Base-by-base conservation (phyloP, 2,329 filamentous ascomycete genomes). In the Aspergillus ochraceoroseus region DNA sequence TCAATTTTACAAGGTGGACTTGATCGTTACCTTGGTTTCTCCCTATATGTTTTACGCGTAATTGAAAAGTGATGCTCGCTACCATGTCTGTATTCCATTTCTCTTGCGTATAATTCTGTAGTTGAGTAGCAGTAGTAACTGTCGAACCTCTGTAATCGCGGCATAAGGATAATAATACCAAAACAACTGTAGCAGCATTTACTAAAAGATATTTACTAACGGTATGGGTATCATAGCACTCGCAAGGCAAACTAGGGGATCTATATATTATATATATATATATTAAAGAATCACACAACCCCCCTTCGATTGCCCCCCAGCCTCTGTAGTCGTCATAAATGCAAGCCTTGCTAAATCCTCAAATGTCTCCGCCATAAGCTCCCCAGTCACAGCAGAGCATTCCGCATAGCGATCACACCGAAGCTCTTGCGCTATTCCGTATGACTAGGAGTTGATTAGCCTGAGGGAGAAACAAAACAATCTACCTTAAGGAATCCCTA, bases 1-100 rank as follows among this genome's bases (percentile, higher is more conserved):
- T 78, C 76, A 65, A 65, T 60, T 56, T 79, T 78, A 76, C 78
- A 82, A 85, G 82, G 73, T 83, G 79, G 79, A 87, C 87, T 90
- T 94, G 66, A 90, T 74, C 82, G 87, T 88, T 83, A 77, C 83
- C 82, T 83, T 77, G 72, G 62, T 62, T 63, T 61, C 58, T 63
- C 57, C 59, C 53, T 63, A 58, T 59, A 48, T 64, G 52, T 63
- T 54, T 53, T 58, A 68, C 54, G 57, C 63, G 57, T 64, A 58
- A 54, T 54, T 52, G 57, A 49, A 58, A 54, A 53, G 52, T 58
- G 53, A 57, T 63, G 55, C 58, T 57, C 52, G 55, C 58, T 57
- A 56, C 54, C 43, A 54, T 48, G 30, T 45, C 42, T 48, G 37
- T 46, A 36, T 27, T 32, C 35, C 33, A 37, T 47, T 19, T 31